These are phyloP conservation scores for Rhodotorula glutinis DNA, from an alignment of 1,284 basidiomycete species.

Conservation along the genomic window DNA sequence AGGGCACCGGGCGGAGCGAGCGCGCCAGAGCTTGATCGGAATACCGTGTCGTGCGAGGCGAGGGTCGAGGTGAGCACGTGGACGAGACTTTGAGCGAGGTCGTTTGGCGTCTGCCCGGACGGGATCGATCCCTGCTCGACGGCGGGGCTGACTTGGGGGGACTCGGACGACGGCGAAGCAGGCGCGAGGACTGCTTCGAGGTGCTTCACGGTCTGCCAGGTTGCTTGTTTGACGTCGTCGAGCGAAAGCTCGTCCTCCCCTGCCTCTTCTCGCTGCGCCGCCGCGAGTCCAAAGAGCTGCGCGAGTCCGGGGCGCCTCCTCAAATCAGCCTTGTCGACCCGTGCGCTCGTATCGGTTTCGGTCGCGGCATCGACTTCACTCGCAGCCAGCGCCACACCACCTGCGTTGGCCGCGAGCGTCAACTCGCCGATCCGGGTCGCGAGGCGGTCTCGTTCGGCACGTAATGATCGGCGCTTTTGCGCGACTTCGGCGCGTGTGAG, in stretches of 20 bases:
- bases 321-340: constrained; percentile 1
- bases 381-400: background rate
- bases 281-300: background rate
- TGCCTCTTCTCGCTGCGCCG: background rate
- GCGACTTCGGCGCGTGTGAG: constrained; percentile 43
- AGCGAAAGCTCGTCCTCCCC: constrained; percentile 1
- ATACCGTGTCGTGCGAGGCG: constrained; percentile 11
- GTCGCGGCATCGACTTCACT: no score
- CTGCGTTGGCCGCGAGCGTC: constrained; percentile 21
- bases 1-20: constrained; percentile 30
- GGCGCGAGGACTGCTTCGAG: constrained; percentile 21
- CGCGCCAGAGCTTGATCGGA: background rate
- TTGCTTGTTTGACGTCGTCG: constrained; percentile 19
- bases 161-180: background rate
- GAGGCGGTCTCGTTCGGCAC: constrained; percentile 24
- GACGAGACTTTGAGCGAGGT: constrained; percentile 32
- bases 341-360: no score
- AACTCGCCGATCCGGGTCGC: constrained; percentile 39
- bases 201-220: constrained; percentile 26
- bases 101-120: constrained; percentile 17
- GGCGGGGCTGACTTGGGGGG: background rate
- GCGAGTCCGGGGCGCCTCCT: background rate
- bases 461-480: constrained; percentile 27
- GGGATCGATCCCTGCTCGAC: background rate
- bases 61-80: constrained; percentile 33